Evolutionary conservation across 306 rosid genomes (phyloP), one percentile per base, ranked within the genome.

Genomic region (Gillenia trifoliata): DNA sequence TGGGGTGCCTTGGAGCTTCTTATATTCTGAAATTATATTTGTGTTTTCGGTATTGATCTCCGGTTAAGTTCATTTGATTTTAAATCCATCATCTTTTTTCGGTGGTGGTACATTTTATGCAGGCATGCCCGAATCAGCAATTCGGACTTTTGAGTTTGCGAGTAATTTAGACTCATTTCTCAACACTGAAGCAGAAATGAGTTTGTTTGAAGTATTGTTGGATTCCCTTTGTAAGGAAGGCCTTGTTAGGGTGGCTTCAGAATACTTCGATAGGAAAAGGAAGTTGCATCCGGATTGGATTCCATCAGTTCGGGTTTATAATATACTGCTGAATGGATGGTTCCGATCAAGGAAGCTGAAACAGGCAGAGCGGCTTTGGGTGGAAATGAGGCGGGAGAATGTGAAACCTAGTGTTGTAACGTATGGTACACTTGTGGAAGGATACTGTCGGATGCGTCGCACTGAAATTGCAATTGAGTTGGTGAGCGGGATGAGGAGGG

Each of bases 221-320:
- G 98, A 91, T 82, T 87, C 97, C 25, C 89, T 94, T 72, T 91
- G 93, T 79, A 94, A 91, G 86, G 97, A 94, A 83, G 98, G 89
- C 23, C 77, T 70, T 49, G 83, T 85, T 28, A 83, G 85, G 82
- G 79, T 20, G 75, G 91, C 87, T 66, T 76, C 84, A 2, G 83
- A 73, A 8, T 85, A 72, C 64, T 80, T 85, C 30, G 70, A 78
- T 73, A 75, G 73, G 75, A 85, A 71, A 83, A 77, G 61, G 78
- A 65, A 57, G 38, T 34, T 75, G 63, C 78, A 76, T 34, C 74
- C 67, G 2, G 54, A 60, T 16, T 83, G 82, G 83, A 64, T 80
- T 68, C 87, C 89, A 4, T 89, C 97, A 1, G 66, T 82, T 76
- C 90, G 91, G 67, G 90, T 88, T 54, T 91, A 91, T 80, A 91